Evolutionary conservation across 2,329 filamentous ascomycete species (phyloP), one percentile per base, ranked within the genome.

Genomic region (Chaetomium strumarium): DNA sequence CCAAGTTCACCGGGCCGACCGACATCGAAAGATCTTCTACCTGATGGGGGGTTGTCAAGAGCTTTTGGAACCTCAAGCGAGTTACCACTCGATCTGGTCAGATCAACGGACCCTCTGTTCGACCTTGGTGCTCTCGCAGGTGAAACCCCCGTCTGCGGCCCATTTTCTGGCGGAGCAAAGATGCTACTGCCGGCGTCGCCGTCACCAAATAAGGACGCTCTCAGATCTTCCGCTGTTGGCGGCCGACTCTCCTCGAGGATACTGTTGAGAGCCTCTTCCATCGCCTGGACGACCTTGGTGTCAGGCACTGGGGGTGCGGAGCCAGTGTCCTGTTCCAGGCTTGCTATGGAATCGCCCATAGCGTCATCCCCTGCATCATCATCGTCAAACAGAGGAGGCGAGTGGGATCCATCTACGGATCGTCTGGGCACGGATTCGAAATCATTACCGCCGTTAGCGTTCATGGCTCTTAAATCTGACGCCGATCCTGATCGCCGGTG

Each of bases 261-360:
- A 58, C 91, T 88, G 59, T 87, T 95, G 45, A 99, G 75, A 14
- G 91, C 93, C 59, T 88, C 83, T 67, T 97, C 91, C 80, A 99
- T 92, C 3, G 90, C 92, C 69, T 95, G 83, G 6, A 99, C 90
- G 29, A 96, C 86, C 55, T 85, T 80, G 0, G 80, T 87, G 63
- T 96, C 86, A 6, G 86, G 85, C 0, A 75, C 75, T 19, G 55
- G 57, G 1, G 75, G 75, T 53, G 76, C 76, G 10, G 78, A 75
- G n/a, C n/a, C 48, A 7, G 72, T 74, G 39, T 90, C 87, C 43
- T 85, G 84, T 19, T 91, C 88, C 9, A 95, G 73, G 60, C 90
- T 96, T 47, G 90, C 80, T 0, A 88, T 79, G 1, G 91, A 96
- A 57, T 83, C 81, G 36, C 69, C 70, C 64, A 88, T 77, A 42